These are phyloP conservation scores for Coemansia reversa DNA, from an alignment of 192 early-diverging fungal species.

Conservation along the genomic window DNA sequence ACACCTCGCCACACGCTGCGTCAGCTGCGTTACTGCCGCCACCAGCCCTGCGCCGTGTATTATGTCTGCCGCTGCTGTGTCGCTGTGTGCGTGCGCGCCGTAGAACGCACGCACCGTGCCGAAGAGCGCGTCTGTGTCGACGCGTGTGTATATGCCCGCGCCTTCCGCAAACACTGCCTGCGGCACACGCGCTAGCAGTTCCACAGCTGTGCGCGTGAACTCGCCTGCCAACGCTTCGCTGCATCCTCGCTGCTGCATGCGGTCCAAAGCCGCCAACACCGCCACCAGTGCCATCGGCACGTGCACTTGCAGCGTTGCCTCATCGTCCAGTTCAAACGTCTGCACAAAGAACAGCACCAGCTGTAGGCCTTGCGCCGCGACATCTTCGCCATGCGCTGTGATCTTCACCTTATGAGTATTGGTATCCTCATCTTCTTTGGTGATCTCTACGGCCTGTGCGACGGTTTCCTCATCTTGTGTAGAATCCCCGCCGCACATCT, in stretches of 20 bases:
- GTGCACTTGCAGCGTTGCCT: slow-evolving; percentile 80
- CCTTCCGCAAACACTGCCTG: slow-evolving; percentile 23
- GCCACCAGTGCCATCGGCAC: slow-evolving; percentile 72
- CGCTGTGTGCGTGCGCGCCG: slow-evolving; percentile 9
- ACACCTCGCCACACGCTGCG: slow-evolving; percentile 3
- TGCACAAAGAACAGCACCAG: slow-evolving; percentile 73
- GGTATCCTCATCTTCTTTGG: too few species aligned
- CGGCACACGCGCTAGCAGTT: slow-evolving; percentile 48
- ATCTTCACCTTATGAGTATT: too few species aligned
- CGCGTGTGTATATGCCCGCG: not conserved
- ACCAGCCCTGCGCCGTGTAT: slow-evolving; percentile 41
- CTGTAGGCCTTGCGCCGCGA: slow-evolving; percentile 41
- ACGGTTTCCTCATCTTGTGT: not conserved
- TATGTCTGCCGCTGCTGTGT: not conserved
- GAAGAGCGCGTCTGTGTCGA: slow-evolving; percentile 13
- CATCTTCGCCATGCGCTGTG: not conserved
- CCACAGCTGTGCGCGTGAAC: slow-evolving; percentile 45
- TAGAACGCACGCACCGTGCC: slow-evolving; percentile 34
- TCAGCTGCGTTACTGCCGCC: slow-evolving; percentile 21
- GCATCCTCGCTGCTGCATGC: slow-evolving; percentile 3
- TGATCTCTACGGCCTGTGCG: too few species aligned
- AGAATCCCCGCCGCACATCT: slow-evolving; percentile 11
- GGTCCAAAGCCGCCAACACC: slow-evolving; percentile 46
- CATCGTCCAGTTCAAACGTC: slow-evolving; percentile 75
- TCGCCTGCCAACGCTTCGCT: slow-evolving; percentile 13